A percentile compares a stretch with the other conserved stretches of the same genome.
These are phyloP conservation scores for Myxozyma lipomycoides DNA, from an alignment of 805 yeast species.

Conservation along the genomic window DNA sequence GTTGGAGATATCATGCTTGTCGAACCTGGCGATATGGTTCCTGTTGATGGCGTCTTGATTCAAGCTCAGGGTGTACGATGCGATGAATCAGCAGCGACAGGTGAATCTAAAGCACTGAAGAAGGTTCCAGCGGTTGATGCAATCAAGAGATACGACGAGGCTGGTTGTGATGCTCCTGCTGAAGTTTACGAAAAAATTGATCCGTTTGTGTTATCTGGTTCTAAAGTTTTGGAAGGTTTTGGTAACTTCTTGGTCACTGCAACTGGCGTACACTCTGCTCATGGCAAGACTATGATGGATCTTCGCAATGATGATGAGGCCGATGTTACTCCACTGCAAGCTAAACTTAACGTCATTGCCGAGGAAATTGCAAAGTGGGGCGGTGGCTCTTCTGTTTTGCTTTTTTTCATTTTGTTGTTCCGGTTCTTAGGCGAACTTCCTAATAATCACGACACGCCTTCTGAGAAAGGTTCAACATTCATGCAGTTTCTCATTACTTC, in stretches of 20 bases:
- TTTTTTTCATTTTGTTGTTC: constrained; percentile 74
- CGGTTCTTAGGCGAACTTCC: constrained; percentile 66
- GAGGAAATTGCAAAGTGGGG: constrained; percentile 96
- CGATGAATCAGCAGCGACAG: constrained; percentile 91
- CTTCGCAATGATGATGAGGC: constrained; percentile 59
- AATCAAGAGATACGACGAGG: constrained; percentile 34
- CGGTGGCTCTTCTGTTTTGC: constrained; percentile 72
- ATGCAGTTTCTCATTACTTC: constrained; percentile 85
- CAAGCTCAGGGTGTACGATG: constrained; percentile 69
- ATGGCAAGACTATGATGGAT: constrained; percentile 87
- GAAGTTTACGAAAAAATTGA: constrained; percentile 50
- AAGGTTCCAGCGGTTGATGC: constrained; percentile 56
- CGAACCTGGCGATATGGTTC: constrained; percentile 92
- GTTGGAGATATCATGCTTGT: constrained; percentile 82
- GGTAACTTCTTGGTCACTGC: constrained; percentile 86
- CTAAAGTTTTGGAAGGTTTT: constrained; percentile 79
- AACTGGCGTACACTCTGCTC: constrained; percentile 83
- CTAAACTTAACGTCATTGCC: constrained; percentile 73
- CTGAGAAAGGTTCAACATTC: constrained; percentile 80
- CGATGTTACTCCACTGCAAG: constrained; percentile 86
- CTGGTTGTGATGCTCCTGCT: constrained; percentile 36
- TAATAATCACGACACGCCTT: constrained; percentile 46
- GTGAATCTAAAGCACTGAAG: constrained; percentile 81
- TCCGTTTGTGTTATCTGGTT: constrained; percentile 86
- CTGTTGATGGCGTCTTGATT: constrained; percentile 79